Conservation (phyloP, 805 yeast species). For the Millerago galiae region DNA sequence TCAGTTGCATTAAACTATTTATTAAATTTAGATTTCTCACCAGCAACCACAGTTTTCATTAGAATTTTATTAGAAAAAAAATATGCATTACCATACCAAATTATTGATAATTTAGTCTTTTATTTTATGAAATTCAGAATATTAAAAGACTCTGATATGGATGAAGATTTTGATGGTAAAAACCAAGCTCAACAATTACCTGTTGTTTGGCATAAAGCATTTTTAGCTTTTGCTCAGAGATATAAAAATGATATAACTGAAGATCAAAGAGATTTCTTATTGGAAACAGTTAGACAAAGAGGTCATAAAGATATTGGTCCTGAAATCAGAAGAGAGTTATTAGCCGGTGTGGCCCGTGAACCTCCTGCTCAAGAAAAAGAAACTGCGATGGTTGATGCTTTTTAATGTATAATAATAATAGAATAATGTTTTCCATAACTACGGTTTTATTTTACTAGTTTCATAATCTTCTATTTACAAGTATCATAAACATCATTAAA, state of each 20-base stretch:
- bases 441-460: background rate
- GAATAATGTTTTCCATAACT: background rate
- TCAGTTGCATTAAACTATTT: conserved; percentile 90
- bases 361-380: conserved; percentile 23
- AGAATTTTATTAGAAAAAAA: conserved; percentile 87
- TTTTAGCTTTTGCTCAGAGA: conserved; percentile 89
- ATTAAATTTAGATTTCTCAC: conserved; percentile 74
- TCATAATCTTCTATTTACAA: background rate
- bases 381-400: conserved; percentile 26
- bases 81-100: conserved; percentile 95
- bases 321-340: conserved; percentile 86
- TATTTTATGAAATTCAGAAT: conserved; percentile 88
- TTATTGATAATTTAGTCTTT: conserved; percentile 88
- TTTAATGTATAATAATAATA: conserved; percentile 9
- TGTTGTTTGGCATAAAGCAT: conserved; percentile 96
- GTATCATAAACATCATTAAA: conserved; percentile 1
- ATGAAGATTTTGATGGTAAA: conserved; percentile 32
- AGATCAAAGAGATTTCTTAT: conserved; percentile 90
- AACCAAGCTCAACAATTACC: conserved; percentile 52
- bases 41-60: conserved; percentile 86
- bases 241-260: conserved; percentile 98
- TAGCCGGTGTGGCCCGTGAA: conserved; percentile 75
- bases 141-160: conserved; percentile 33
- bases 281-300: conserved; percentile 87
- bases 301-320: conserved; percentile 86